A percentile compares a stretch with the other conserved stretches of the same genome.
phyloP scores from a whole-genome alignment of 495 filamentous ascomycete genomes.

The Hypoxylon fuscum region DNA sequence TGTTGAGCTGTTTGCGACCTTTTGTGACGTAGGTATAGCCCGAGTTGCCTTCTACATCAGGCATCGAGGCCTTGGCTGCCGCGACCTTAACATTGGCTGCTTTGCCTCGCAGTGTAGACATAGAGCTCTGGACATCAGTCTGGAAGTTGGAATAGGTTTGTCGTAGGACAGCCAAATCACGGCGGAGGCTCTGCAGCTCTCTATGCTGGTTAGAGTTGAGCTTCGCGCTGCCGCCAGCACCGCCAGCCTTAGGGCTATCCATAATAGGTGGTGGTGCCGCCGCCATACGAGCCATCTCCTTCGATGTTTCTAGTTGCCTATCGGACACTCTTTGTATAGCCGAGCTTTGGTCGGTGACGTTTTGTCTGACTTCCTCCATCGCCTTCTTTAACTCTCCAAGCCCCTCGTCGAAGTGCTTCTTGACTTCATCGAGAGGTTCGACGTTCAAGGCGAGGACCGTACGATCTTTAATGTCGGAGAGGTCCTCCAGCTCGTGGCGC shows the following conservation, averaged over 20 bases:
- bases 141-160: constrained; percentile 94
- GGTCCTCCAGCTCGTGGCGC: constrained; percentile 93
- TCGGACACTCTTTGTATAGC: constrained; percentile 90
- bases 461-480: constrained; percentile 94
- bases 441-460: constrained; percentile 94
- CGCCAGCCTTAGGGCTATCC: constrained; percentile 47
- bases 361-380: constrained; percentile 81
- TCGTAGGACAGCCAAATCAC: constrained; percentile 89
- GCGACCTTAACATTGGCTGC: constrained; percentile 80
- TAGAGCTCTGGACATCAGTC: constrained; percentile 85
- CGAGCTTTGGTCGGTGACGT: constrained; percentile 79
- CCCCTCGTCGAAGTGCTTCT: constrained; percentile 93
- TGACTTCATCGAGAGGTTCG: constrained; percentile 95
- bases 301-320: constrained; percentile 87
- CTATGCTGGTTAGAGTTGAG: constrained; percentile 63
- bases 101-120: constrained; percentile 81
- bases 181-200: constrained; percentile 83
- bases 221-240: constrained; percentile 44
- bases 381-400: constrained; percentile 80
- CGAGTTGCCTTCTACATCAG: constrained; percentile 71
- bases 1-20: constrained; percentile 83
- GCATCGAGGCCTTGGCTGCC: constrained; percentile 71
- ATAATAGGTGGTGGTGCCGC: constrained; percentile 65
- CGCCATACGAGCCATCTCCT: constrained; percentile 86
- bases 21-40: constrained; percentile 84